Evolutionary conservation across 768 basidiomycete species (phyloP).

Genomic region (Mycena venus): DNA sequence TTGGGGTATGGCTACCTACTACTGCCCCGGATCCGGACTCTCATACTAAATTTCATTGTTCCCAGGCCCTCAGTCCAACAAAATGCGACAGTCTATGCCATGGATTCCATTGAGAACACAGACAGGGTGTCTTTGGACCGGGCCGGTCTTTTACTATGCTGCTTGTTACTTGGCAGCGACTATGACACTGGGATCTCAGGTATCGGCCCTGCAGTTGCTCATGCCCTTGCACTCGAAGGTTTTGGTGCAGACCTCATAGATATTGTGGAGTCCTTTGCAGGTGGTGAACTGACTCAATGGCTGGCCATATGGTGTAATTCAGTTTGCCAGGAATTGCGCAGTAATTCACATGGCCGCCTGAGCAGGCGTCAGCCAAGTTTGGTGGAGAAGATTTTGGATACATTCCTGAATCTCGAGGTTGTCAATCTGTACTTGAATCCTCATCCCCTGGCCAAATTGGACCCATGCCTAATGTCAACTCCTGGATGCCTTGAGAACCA

Average conservation of each 20-base stretch:
- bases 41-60: too few relatives aligned
- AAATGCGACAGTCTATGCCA: background rate
- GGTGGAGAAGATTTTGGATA: background rate
- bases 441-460: background rate
- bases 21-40: too few relatives aligned
- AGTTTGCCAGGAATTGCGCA: background rate
- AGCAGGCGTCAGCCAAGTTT: background rate
- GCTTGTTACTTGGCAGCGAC: conserved; percentile 1
- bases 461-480: background rate
- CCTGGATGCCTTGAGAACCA: background rate
- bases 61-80: background rate
- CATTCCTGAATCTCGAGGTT: background rate
- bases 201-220: background rate
- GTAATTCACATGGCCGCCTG: background rate
- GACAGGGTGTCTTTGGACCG: background rate
- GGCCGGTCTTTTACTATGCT: background rate
- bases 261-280: background rate
- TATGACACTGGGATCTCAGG: background rate
- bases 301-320: background rate
- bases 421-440: background rate
- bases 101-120: background rate
- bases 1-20: background rate
- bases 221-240: background rate
- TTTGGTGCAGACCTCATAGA: background rate
- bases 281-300: background rate